Evolutionary conservation across 257 asterid species (phyloP).

Genomic region (Solanum arcanum): DNA sequence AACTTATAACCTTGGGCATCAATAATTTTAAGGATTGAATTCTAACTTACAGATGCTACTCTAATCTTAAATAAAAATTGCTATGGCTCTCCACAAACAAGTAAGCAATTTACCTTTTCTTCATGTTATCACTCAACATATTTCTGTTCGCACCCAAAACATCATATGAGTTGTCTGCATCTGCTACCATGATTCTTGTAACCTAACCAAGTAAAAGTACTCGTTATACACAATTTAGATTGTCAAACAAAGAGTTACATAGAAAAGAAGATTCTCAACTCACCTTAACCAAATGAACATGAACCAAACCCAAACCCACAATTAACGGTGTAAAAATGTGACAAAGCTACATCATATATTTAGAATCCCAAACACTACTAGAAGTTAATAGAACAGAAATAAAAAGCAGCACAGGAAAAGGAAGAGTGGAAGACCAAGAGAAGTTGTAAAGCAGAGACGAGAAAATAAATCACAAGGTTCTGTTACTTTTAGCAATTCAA

Average conservation of each 20-base stretch:
- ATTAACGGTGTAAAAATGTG: background rate
- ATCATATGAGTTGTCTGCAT: conserved; percentile 71
- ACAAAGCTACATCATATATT: background rate
- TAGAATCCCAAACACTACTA: background rate
- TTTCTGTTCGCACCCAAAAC: conserved; percentile 72
- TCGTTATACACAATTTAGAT: background rate
- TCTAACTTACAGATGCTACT: background rate
- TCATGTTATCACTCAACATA: conserved; percentile 78
- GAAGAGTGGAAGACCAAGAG: background rate
- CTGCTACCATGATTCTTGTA: conserved; percentile 79
- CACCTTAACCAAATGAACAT: background rate
- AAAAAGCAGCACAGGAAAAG: background rate
- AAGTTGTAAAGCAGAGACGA: background rate
- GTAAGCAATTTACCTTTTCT: conserved; percentile 55
- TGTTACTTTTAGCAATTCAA: background rate
- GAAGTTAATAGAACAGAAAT: background rate
- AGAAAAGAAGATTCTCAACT: background rate
- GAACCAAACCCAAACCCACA: background rate
- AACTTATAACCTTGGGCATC: background rate
- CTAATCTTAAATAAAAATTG: background rate
- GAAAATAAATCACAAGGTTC: background rate
- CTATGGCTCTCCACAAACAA: background rate
- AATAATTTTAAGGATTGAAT: background rate
- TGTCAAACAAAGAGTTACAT: background rate
- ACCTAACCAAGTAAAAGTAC: conserved; percentile 28